phyloP scores from a whole-genome alignment of 768 basidiomycete species.

The Russula dissimulans region DNA sequence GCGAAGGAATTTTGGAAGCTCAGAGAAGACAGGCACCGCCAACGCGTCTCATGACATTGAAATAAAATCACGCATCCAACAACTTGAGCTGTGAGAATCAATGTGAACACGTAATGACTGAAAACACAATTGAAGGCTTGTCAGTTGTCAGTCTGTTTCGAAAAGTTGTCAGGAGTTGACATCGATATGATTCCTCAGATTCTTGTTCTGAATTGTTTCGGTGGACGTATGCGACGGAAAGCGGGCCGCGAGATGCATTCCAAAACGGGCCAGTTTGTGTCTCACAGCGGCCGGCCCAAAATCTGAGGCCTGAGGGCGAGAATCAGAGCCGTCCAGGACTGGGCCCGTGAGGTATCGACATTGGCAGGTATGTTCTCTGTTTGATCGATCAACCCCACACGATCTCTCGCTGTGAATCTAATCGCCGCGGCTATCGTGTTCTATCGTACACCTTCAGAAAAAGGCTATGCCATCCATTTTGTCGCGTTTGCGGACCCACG shows the following conservation, averaged over 20 bases:
- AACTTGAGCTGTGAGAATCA: no score
- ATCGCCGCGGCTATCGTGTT: no score
- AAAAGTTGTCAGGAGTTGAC: neutral
- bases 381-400: neutral
- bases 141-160: no score
- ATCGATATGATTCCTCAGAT: neutral
- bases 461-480: constrained; percentile 25
- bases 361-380: neutral
- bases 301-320: neutral
- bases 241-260: neutral
- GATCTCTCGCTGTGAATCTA: neutral
- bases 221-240: neutral
- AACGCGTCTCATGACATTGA: no score
- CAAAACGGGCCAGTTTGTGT: constrained; percentile 12
- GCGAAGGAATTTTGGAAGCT: neutral
- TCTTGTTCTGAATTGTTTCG: neutral
- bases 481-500: constrained; percentile 27
- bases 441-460: neutral
- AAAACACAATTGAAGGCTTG: neutral
- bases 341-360: neutral
- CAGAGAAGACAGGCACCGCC: no score
- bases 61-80: no score
- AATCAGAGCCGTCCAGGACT: neutral
- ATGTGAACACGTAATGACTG: neutral
- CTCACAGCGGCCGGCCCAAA: constrained; percentile 10